phyloP scores from a whole-genome alignment of 305 asterid species.

The Ilex paraguariensis region DNA sequence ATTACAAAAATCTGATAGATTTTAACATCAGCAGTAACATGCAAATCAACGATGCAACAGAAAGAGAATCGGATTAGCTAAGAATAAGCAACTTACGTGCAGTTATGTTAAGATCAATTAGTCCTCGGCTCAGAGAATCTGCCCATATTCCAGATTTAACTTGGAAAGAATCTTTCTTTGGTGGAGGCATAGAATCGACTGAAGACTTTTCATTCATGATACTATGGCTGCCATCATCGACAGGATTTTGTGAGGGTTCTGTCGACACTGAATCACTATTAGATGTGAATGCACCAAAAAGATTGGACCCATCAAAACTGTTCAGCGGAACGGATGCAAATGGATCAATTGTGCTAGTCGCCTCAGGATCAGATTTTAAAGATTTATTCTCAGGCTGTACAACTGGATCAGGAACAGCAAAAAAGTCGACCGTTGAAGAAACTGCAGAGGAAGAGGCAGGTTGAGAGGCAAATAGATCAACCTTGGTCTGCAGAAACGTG shows the following conservation, averaged over 20 bases:
- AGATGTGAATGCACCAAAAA: slow-evolving; percentile 58
- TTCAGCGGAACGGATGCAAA: slow-evolving; percentile 66
- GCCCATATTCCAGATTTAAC: slow-evolving; percentile 67
- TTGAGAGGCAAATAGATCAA: slow-evolving; percentile 74
- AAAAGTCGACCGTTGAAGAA: slow-evolving; percentile 62
- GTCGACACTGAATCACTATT: slow-evolving; percentile 33
- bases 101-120: slow-evolving; percentile 56
- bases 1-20: background rate
- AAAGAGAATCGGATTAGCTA: background rate
- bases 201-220: slow-evolving; percentile 32
- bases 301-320: slow-evolving; percentile 48
- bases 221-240: slow-evolving; percentile 29
- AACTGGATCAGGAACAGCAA: slow-evolving; percentile 60
- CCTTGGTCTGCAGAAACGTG: slow-evolving; percentile 34
- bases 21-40: background rate
- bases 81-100: slow-evolving; percentile 62
- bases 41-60: background rate
- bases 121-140: slow-evolving; percentile 64
- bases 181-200: slow-evolving; percentile 33
- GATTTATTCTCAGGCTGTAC: slow-evolving; percentile 29
- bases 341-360: slow-evolving; percentile 46
- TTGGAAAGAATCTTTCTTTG: slow-evolving; percentile 41
- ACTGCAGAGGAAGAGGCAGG: slow-evolving; percentile 43
- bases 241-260: slow-evolving; percentile 28
- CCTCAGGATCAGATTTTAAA: slow-evolving; percentile 30